phyloP scores from a whole-genome alignment of 148 eudicot species.

The Hydrangea macrophylla region DNA sequence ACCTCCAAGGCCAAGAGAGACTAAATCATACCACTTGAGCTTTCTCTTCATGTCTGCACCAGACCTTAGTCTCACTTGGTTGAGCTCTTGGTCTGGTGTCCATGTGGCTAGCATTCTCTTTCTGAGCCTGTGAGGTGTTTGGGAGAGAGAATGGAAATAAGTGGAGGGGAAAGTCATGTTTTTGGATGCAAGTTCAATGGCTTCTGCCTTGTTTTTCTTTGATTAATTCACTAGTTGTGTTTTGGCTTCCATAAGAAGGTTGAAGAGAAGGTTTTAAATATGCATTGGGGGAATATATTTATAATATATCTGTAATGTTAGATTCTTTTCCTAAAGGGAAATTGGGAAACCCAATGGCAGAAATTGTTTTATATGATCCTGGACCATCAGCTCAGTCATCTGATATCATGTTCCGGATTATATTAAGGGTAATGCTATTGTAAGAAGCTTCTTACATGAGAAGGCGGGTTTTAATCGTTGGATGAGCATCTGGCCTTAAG shows the following conservation, averaged over 20 bases:
- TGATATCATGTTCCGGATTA: too few relatives aligned
- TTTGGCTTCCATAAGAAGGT: conserved; percentile 14
- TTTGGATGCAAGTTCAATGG: conserved; percentile 6
- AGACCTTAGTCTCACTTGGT: conserved; percentile 71
- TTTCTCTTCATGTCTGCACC: conserved; percentile 84
- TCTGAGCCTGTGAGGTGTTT: conserved; percentile 59
- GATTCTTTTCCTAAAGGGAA: conserved; percentile 1
- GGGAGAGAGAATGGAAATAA: conserved; percentile 49
- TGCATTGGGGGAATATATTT: conserved; percentile 22
- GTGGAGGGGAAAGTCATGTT: conserved; percentile 22
- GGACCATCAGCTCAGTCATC: too few relatives aligned
- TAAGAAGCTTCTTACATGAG: too few relatives aligned
- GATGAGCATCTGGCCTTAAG: too few relatives aligned
- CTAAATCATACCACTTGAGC: conserved; percentile 62
- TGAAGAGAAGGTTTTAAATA: conserved; percentile 21
- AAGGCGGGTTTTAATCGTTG: too few relatives aligned
- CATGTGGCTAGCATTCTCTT: conserved; percentile 63
- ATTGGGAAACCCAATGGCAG: background rate
- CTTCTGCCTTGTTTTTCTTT: conserved; percentile 26
- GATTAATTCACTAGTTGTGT: background rate
- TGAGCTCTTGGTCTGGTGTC: conserved; percentile 74
- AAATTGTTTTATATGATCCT: too few relatives aligned
- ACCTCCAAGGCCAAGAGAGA: conserved; percentile 75
- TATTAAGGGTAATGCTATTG: too few relatives aligned
- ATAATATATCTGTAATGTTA: too few relatives aligned